Base-by-base conservation (phyloP, 2,329 filamentous ascomycete species). In the Cercospora berteroae region DNA sequence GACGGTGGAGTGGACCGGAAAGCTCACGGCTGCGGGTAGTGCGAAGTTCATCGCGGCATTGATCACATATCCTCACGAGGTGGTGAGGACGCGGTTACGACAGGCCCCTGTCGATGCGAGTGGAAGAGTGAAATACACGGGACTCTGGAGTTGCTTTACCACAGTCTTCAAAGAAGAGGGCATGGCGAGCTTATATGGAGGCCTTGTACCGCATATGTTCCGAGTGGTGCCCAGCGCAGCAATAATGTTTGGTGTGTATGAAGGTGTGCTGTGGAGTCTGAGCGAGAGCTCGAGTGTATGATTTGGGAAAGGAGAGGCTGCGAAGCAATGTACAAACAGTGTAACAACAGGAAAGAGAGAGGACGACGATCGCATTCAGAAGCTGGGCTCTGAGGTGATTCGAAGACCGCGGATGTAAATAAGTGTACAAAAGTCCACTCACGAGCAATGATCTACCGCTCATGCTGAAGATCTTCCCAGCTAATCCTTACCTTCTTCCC, bases 161-260 rank as follows among this genome's bases (percentile, higher is more conserved):
- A 85, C 93, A 18, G 90, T 97, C 55, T 94, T 89, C 86, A 90
- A 90, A 75, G 93, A 97, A 76, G 94, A 97, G 79, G 93, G 94
- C 58, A 85, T 97, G 79, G 87, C 89, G 57, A 91, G 90, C 33
- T 83, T 98, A 69, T 98, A 97, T 77, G 94, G 94, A 65, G 94
- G 94, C 18, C 84, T 98, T 75, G 96, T 94, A 13, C 93, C 94
- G 57, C 94, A 98, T 78, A 87, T 98, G 75, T 87, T 97, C 80
- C 87, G 94, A 69, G 94, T 94, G 6, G 94, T 97, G 5, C 94
- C 94, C 1, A 95, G 91, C 73, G 93, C 94, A 7, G 93, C 92
- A 72, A 96, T 98, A 79, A 97, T 96, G 91, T 97, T 97, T 79
- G 93, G 93, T 80, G 95, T 95, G 83, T 97, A 84, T 64, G 83